Conservation (phyloP, 306 rosid genomes). For the Vachellia collinsii region DNA sequence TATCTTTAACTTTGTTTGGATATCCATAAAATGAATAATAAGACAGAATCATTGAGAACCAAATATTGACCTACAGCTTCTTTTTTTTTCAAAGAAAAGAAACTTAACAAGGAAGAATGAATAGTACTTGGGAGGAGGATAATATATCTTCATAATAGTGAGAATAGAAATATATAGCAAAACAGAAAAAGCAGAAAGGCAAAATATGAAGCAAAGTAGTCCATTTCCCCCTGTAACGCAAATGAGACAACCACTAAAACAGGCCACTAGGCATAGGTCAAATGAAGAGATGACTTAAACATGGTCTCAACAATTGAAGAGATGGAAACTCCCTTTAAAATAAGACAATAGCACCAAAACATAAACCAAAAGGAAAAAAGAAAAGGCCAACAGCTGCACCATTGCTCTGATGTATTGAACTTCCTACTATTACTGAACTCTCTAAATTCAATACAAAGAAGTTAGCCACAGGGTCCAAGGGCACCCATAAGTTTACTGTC, state of each 20-base stretch:
- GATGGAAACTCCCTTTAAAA: not conserved
- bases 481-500: not conserved
- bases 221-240: not conserved
- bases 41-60: not conserved
- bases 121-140: not conserved
- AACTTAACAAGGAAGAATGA: not conserved
- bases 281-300: not conserved
- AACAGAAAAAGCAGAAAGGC: not conserved
- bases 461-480: not conserved
- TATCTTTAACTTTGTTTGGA: not conserved
- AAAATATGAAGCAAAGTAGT: not conserved
- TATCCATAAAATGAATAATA: not conserved
- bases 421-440: not conserved
- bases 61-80: not conserved
- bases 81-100: not conserved
- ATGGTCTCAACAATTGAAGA: not conserved
- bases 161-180: not conserved
- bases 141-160: not conserved
- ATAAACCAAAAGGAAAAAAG: not conserved
- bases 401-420: not conserved
- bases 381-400: not conserved
- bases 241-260: not conserved
- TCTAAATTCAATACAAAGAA: not conserved
- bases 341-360: not conserved
- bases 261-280: not conserved